Evolutionary conservation across 768 basidiomycete species (phyloP), one percentile per base, ranked within the genome.

Genomic region (Auriscalpium microsporum): DNA sequence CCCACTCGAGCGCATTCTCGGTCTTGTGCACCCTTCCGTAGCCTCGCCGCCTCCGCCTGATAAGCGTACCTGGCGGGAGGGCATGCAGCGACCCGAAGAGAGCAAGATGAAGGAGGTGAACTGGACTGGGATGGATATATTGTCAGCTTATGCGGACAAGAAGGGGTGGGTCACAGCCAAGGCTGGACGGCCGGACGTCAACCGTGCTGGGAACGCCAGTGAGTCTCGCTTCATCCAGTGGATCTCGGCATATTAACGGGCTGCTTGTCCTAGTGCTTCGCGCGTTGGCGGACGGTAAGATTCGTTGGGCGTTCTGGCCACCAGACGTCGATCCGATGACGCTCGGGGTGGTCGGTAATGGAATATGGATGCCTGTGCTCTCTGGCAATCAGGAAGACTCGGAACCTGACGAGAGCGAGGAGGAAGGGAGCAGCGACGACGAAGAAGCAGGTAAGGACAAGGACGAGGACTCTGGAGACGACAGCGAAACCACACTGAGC

Each of bases 121-220:
- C 28, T 96, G 94, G 94, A 93, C 91, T 0, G 85, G 93, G 4
- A 90, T 87, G 73, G 88, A 91, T 61, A 77, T 97, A 49, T 76
- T 96, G 57, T 82, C 78, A 5, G 83, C 86, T 3, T 88, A 87
- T 67, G 92, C 94, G 1, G 67, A 79, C 50, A 73, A 77, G 55
- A 90, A 87, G 66, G 86, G 89, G 17, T 92, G 86, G 84, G 69
- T 94, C 44, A 97, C 94, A 35, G 94, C 94, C 10, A 89, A 93
- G 68, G 90, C 90, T 6, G 94, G 92, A 1, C 70, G 94, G 58
- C 86, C 93, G 2, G 94, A 98, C 70, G 73, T 88, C 21, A 85
- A 91, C 64, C 80, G 94, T 44, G 90, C 94, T 3, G 94, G 93
- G 35, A 94, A 94, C 67, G 82, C 84, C 10, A 84, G 93, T 93